Evolutionary conservation across 768 basidiomycete genomes (phyloP).

Genomic region (Sporobolomyces phaffii): DNA sequence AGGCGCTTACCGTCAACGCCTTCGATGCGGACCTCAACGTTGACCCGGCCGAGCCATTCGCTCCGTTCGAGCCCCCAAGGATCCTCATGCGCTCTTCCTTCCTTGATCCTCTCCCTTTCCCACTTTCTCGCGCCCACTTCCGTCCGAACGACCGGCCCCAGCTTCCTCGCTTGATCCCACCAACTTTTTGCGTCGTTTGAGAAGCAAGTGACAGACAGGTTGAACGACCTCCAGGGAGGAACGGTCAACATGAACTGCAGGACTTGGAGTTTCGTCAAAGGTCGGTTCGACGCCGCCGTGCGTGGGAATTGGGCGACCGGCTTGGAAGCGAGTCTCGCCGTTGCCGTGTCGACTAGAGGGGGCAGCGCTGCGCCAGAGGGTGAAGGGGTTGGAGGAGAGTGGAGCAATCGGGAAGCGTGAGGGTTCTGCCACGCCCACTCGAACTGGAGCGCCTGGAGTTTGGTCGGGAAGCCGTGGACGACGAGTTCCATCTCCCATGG

Average conservation of each 20-base stretch:
- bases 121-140: constrained; percentile 23
- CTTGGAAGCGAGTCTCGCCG: constrained; percentile 11
- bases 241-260: constrained; percentile 45
- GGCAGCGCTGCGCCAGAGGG: neutral
- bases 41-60: neutral
- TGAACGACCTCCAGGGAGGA: constrained; percentile 46
- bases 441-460: constrained; percentile 50
- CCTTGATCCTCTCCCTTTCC: constrained; percentile 4
- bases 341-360: neutral
- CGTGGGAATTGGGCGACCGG: constrained; percentile 30
- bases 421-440: constrained; percentile 53
- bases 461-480: constrained; percentile 50
- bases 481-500: constrained; percentile 50
- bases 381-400: constrained; percentile 1
- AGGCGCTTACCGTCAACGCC: constrained; percentile 46
- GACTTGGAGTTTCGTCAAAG: constrained; percentile 43
- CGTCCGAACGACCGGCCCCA: constrained; percentile 17
- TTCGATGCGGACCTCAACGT: constrained; percentile 19
- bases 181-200: constrained; percentile 38
- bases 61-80: constrained; percentile 20
- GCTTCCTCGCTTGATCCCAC: constrained; percentile 36
- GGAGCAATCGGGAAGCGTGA: constrained; percentile 46
- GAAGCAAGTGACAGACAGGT: constrained; percentile 47
- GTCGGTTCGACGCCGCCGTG: constrained; percentile 24
- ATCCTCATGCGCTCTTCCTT: constrained; percentile 9